Conservation (phyloP, 1,284 basidiomycete species). For the Peniophora sp. region DNA sequence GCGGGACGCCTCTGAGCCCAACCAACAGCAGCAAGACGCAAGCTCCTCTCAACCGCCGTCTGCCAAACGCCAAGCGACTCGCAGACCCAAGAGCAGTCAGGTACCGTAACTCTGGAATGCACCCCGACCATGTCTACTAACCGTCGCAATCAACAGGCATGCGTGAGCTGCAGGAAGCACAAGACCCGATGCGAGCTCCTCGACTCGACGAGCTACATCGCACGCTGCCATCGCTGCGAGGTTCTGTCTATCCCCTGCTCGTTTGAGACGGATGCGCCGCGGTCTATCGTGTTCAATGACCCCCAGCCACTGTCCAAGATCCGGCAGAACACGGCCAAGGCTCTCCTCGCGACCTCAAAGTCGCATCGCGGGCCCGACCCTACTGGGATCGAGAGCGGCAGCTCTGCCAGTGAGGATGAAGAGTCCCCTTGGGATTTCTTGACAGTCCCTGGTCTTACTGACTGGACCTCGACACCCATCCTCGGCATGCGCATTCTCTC, state of each 20-base stretch:
- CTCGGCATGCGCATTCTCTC: conserved; percentile 29
- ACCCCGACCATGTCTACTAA: conserved; percentile 13
- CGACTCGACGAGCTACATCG: conserved; percentile 21
- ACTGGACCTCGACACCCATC: conserved; percentile 33
- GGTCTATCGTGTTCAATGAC: conserved; percentile 7
- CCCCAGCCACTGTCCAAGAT: conserved; percentile 8
- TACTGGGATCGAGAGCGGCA: not conserved
- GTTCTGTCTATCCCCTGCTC: conserved; percentile 32
- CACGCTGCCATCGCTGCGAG: conserved; percentile 33
- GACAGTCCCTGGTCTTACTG: conserved; percentile 23
- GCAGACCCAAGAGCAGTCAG: not conserved
- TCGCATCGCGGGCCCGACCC: not conserved
- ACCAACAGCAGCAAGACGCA: too few species aligned
- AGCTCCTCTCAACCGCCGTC: too few species aligned
- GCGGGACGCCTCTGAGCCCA: too few species aligned
- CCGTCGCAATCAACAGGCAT: conserved; percentile 32
- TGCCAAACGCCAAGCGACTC: not conserved
- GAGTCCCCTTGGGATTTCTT: conserved; percentile 27
- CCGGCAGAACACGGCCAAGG: conserved; percentile 8
- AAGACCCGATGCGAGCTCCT: conserved; percentile 37
- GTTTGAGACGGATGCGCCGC: conserved; percentile 23
- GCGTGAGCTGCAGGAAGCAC: conserved; percentile 32
- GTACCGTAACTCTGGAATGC: not conserved
- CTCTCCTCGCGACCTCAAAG: not conserved
- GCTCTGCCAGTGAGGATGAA: not conserved